Percentiles rank a stretch among this genome's conserved stretches.
Conservation (phyloP, 176 grass and related monocot genomes). For the Phyllostachys edulis region DNA sequence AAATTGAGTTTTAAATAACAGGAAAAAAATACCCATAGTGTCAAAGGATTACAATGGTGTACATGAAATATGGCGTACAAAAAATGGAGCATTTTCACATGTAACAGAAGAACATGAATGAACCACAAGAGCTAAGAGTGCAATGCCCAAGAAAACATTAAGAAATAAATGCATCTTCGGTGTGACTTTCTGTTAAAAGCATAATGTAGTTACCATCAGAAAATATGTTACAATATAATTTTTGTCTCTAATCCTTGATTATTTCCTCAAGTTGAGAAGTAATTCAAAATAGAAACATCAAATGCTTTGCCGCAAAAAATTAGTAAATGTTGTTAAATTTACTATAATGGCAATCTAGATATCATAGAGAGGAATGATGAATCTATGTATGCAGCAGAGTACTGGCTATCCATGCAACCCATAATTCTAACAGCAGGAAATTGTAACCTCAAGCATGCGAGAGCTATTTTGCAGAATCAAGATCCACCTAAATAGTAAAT, state of each 20-base stretch:
- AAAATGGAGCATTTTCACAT: slow-evolving; percentile 5
- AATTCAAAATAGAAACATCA: slow-evolving; percentile 18
- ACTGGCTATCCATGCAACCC: not conserved
- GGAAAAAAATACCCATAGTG: not conserved
- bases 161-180: not conserved
- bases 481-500: slow-evolving; percentile 16
- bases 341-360: not conserved
- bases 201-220: not conserved
- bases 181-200: not conserved
- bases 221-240: slow-evolving; percentile 17
- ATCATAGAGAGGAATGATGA: not conserved
- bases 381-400: not conserved
- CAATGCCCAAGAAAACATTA: not conserved
- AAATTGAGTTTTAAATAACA: slow-evolving; percentile 9
- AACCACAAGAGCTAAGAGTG: slow-evolving; percentile 1
- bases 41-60: not conserved
- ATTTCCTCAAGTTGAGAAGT: not conserved
- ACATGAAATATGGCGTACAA: not conserved
- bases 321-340: not conserved
- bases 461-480: not conserved
- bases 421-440: not conserved
- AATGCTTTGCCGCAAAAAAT: not conserved
- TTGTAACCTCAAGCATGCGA: not conserved
- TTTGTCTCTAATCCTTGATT: not conserved
- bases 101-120: slow-evolving; percentile 13